Evolutionary conservation across 495 filamentous ascomycete genomes (phyloP), one percentile per base, ranked within the genome.

Genomic region (Penicillium coffeae): DNA sequence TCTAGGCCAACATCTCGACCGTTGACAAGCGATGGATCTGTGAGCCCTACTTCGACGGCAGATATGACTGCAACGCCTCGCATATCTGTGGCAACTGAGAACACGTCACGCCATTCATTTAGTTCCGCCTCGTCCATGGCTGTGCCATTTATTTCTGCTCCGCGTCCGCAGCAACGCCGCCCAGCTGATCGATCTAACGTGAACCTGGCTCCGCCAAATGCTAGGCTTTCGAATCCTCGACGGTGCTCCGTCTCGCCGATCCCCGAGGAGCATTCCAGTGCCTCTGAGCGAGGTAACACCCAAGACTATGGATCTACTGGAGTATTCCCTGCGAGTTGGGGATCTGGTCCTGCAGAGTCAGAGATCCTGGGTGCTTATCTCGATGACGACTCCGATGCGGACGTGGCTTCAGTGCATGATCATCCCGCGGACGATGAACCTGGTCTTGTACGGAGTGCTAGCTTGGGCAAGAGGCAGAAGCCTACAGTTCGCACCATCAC

Each of bases 211-310:
- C 57, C 66, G 15, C 45, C 50, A 4, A 43, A 52, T 37, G 44
- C 48, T 13, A 57, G 42, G 19, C 59, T 51, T 34, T 38, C 54
- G 47, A 48, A 46, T 48, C 63, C 57, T 45, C 79, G 88, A 18
- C 78, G 77, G 46, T 89, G 87, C 1, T 88, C 77, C 47, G 89
- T 96, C 4, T 88, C 91, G 7, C 91, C 91, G 1, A 96, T 96
- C 46, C 87, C 83, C 1, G 91, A 96, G 65, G 90, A 95, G 59
- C 75, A 80, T 42, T 75, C 79, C 1, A 73, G 81, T 25, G 71
- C 79, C 36, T 64, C 25, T 5, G 10, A 10, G 5, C 25, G 25
- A 10, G 25, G 60, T 1, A 55, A 54, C 10, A 66, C 57, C 8
- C 72, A 80, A 59, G 80, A 78, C 0, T 87, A 85, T 59, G 89